These are phyloP conservation scores for Citrus cavaleriei DNA, from an alignment of 345 rosid species.

Conservation along the genomic window DNA sequence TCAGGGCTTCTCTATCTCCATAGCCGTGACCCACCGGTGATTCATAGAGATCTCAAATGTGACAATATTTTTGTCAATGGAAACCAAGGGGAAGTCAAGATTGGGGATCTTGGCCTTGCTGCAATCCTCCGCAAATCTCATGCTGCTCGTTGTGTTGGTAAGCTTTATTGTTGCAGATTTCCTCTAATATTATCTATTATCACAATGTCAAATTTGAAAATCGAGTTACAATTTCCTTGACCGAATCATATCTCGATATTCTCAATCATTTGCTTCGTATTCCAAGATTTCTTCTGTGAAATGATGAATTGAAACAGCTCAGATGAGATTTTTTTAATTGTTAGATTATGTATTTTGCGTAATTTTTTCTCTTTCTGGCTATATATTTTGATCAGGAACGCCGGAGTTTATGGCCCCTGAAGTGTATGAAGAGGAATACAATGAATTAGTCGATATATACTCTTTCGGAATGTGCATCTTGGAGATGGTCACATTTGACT, in stretches of 20 bases:
- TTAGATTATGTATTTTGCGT: not conserved
- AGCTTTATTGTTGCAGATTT: slow-evolving; percentile 6
- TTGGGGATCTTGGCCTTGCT: slow-evolving; percentile 98
- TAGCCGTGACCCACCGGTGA: slow-evolving; percentile 81
- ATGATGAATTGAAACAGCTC: not conserved
- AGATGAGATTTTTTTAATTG: not conserved
- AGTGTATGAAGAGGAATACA: slow-evolving; percentile 91
- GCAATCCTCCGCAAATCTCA: slow-evolving; percentile 88
- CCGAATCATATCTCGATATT: not conserved
- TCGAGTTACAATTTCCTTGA: not conserved
- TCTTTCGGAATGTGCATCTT: slow-evolving; percentile 96
- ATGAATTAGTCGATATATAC: slow-evolving; percentile 93
- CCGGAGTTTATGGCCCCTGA: slow-evolving; percentile 99
- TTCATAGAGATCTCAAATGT: slow-evolving; percentile 97
- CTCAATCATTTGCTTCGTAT: not conserved
- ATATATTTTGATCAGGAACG: slow-evolving; percentile 50
- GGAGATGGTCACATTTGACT: slow-evolving; percentile 96
- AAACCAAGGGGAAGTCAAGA: slow-evolving; percentile 97
- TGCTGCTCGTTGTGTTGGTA: slow-evolving; percentile 94
- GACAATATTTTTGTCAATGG: slow-evolving; percentile 98
- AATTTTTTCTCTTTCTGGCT: not conserved
- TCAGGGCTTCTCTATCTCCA: slow-evolving; percentile 84
- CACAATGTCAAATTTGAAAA: not conserved
- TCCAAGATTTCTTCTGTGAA: not conserved
- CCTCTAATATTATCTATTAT: not conserved